Evolutionary conservation across 2,329 filamentous ascomycete genomes (phyloP).

Genomic region (Dactylellina haptotyla): DNA sequence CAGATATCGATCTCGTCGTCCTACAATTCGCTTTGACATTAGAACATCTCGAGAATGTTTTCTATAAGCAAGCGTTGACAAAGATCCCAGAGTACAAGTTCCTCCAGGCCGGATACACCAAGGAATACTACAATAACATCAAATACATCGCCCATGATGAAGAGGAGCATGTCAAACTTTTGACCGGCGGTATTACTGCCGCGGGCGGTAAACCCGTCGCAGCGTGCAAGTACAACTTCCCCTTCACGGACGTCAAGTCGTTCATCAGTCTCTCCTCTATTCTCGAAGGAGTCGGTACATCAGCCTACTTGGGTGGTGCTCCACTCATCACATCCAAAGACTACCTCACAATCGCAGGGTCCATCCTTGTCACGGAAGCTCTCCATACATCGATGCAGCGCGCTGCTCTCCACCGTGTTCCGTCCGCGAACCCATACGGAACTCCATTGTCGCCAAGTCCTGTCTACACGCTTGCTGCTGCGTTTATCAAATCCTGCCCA

Average conservation of each 20-base stretch:
- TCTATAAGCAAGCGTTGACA: slow-evolving; percentile 70
- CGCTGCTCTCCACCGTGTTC: slow-evolving; percentile 64
- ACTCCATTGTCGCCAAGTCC: slow-evolving; percentile 69
- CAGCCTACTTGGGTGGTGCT: slow-evolving; percentile 72
- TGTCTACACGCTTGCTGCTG: slow-evolving; percentile 72
- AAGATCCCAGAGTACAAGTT: slow-evolving; percentile 70
- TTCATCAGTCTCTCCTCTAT: slow-evolving; percentile 68
- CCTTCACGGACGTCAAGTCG: slow-evolving; percentile 63
- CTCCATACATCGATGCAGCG: slow-evolving; percentile 73
- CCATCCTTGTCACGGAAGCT: slow-evolving; percentile 73
- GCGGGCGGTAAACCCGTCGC: slow-evolving; percentile 66
- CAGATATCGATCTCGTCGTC: slow-evolving; percentile 26
- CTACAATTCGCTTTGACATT: slow-evolving; percentile 19
- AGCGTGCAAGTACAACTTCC: slow-evolving; percentile 70
- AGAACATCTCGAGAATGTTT: slow-evolving; percentile 70
- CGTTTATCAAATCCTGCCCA: slow-evolving; percentile 71
- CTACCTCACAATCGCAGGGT: slow-evolving; percentile 71
- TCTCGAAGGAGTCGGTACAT: slow-evolving; percentile 70
- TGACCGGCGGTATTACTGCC: slow-evolving; percentile 64
- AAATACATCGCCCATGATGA: slow-evolving; percentile 70
- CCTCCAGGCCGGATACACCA: slow-evolving; percentile 65
- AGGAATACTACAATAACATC: slow-evolving; percentile 69
- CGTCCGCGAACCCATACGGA: slow-evolving; percentile 71
- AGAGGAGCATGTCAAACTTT: slow-evolving; percentile 68
- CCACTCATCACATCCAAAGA: slow-evolving; percentile 68